These are phyloP conservation scores for Glebionis coronaria DNA, from an alignment of 129 eudicot species.

Conservation along the genomic window DNA sequence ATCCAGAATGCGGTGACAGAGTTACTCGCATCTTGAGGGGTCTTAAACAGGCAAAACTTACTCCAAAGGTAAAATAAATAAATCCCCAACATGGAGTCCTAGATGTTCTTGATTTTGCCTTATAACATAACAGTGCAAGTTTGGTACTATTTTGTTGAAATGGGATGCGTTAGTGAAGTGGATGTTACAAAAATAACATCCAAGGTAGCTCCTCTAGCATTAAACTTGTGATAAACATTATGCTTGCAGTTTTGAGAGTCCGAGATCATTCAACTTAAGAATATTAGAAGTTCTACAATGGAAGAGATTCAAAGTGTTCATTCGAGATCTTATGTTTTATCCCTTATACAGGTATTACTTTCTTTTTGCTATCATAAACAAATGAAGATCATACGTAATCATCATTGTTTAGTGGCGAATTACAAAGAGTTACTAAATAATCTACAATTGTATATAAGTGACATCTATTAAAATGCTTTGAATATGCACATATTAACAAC, in stretches of 20 bases:
- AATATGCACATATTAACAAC: neutral
- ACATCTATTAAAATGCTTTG: neutral
- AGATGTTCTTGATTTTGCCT: too few relatives aligned
- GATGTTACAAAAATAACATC: neutral
- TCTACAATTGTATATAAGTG: neutral
- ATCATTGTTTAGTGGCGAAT: constrained; percentile 5
- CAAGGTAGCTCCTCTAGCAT: neutral
- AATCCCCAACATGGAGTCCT: neutral
- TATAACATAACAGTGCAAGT: too few relatives aligned
- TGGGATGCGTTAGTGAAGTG: neutral
- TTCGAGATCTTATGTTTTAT: constrained; percentile 60
- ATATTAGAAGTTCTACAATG: constrained; percentile 53
- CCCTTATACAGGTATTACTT: constrained; percentile 67
- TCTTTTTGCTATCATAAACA: neutral
- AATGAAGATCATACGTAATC: neutral
- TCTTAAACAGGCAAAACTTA: constrained; percentile 67
- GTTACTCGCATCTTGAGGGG: constrained; percentile 75
- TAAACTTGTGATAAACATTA: constrained; percentile 5
- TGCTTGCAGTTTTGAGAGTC: constrained; percentile 63
- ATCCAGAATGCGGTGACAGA: constrained; percentile 79
- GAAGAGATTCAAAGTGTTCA: constrained; percentile 81
- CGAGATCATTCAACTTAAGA: constrained; percentile 63
- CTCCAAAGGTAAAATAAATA: constrained; percentile 56
- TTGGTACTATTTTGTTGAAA: too few relatives aligned
- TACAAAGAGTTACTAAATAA: constrained; percentile 1